These are phyloP conservation scores for Ogataea pini DNA, from an alignment of 805 yeast species.

Conservation along the genomic window DNA sequence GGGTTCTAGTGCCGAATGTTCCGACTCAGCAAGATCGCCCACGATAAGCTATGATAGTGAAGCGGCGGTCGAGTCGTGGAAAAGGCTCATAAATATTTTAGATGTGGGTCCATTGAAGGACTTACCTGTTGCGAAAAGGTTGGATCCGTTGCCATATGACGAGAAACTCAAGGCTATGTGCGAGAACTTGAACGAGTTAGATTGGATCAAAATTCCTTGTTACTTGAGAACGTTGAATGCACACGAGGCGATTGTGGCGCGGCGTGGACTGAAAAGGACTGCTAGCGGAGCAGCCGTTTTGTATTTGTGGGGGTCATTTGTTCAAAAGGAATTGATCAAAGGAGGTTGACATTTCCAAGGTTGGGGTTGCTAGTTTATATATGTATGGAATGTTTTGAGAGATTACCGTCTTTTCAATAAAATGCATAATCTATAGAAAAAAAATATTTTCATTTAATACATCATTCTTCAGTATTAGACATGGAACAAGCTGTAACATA, in stretches of 20 bases:
- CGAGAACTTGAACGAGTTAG: constrained; percentile 56
- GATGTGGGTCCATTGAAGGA: constrained; percentile 11
- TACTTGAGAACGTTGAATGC: constrained; percentile 73
- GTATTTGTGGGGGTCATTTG: constrained; percentile 45
- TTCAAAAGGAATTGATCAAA: constrained; percentile 19
- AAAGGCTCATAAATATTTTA: constrained; percentile 2
- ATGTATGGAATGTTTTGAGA: no score
- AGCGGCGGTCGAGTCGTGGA: background rate
- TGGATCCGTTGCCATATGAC: constrained; percentile 30
- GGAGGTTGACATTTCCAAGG: background rate
- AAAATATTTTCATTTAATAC: background rate
- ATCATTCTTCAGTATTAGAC: background rate
- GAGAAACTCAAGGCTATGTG: constrained; percentile 38
- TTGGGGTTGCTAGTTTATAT: background rate
- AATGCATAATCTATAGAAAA: background rate
- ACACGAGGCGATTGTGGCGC: constrained; percentile 83
- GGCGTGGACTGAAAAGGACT: constrained; percentile 61
- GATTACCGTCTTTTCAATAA: background rate
- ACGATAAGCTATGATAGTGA: constrained; percentile 10
- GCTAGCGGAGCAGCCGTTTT: constrained; percentile 52
- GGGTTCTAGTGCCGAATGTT: background rate
- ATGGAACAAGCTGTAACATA: background rate
- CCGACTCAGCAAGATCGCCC: background rate
- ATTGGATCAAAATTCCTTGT: constrained; percentile 79
- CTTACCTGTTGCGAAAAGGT: constrained; percentile 14